These are phyloP conservation scores for Pholiota microspora DNA, from an alignment of 768 basidiomycete genomes.

Conservation along the genomic window DNA sequence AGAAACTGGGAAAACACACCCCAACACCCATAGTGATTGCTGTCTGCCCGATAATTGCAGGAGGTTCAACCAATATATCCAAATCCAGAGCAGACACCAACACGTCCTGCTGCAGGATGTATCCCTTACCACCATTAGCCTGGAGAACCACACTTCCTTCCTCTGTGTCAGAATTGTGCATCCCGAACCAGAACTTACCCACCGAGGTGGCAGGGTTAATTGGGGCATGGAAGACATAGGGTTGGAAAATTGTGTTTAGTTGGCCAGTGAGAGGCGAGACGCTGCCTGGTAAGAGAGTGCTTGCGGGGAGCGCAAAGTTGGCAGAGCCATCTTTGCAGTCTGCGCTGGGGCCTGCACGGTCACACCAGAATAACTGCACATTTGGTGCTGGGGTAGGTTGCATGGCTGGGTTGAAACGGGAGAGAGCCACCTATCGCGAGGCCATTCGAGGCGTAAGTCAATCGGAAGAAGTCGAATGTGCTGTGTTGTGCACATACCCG, in stretches of 20 bases:
- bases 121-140: slow-evolving; percentile 4
- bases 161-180: neutral
- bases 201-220: neutral
- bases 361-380: slow-evolving; percentile 8
- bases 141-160: neutral
- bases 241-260: neutral
- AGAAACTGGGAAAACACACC: neutral
- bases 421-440: neutral
- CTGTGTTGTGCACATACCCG: no score
- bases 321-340: slow-evolving; percentile 2
- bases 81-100: neutral
- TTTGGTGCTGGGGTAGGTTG: neutral
- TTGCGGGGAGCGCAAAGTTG: neutral
- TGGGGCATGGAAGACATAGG: neutral
- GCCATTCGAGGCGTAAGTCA: neutral
- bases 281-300: neutral
- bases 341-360: slow-evolving; percentile 3
- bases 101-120: neutral
- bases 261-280: neutral
- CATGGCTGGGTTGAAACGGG: neutral
- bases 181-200: slow-evolving; percentile 7
- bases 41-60: no score
- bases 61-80: neutral
- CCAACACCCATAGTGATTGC: neutral
- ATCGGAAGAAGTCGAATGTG: neutral